Evolutionary conservation across 495 filamentous ascomycete species (phyloP).

Genomic region (Staphylotrichum longicolle): DNA sequence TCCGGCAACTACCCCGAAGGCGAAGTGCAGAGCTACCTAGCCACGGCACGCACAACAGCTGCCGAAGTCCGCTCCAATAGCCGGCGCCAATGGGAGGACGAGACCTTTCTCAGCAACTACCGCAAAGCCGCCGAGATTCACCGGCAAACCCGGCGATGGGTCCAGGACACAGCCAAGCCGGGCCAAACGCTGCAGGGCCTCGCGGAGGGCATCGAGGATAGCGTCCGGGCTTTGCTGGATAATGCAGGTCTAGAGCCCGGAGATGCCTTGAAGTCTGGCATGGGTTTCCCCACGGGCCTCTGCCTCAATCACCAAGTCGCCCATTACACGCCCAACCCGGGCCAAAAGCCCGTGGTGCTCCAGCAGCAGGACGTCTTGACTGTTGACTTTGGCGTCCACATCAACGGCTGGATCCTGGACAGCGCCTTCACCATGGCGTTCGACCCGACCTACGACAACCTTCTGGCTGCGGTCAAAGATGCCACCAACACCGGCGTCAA

Average conservation of each 20-base stretch:
- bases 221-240: conserved; percentile 72
- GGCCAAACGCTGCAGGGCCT: conserved; percentile 79
- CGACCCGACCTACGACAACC: conserved; percentile 78
- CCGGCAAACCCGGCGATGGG: conserved; percentile 82
- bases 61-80: conserved; percentile 83
- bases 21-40: conserved; percentile 78
- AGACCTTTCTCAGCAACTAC: conserved; percentile 71
- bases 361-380: conserved; percentile 86
- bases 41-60: conserved; percentile 73
- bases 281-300: conserved; percentile 89
- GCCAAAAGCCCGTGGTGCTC: conserved; percentile 71
- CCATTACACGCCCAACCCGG: conserved; percentile 87
- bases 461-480: conserved; percentile 77
- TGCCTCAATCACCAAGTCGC: conserved; percentile 84
- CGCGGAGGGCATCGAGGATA: conserved; percentile 80
- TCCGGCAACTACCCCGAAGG: conserved; percentile 71
- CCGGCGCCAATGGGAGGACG: conserved; percentile 66
- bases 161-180: conserved; percentile 75
- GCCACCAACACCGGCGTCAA: conserved; percentile 85
- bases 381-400: conserved; percentile 88
- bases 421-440: conserved; percentile 89
- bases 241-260: conserved; percentile 77
- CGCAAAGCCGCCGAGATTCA: conserved; percentile 85
- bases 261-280: conserved; percentile 71
- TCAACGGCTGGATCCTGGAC: conserved; percentile 89